Conservation (phyloP, 176 grass and related monocot genomes). For the Triticum monococcum region DNA sequence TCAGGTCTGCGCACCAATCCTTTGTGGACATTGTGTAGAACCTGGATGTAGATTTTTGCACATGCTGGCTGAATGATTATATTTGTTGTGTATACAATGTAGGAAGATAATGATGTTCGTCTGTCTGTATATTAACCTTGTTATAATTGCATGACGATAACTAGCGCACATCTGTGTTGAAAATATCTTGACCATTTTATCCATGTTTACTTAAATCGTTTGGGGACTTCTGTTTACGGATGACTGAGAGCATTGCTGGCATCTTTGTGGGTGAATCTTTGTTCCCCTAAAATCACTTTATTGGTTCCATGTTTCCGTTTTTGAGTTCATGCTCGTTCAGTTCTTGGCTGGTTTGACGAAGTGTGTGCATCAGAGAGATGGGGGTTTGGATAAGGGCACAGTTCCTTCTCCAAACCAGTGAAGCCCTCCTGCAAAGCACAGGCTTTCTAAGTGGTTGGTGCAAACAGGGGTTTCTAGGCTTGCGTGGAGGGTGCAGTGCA, state of each 20-base stretch:
- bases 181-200: background rate
- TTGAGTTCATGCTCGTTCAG: background rate
- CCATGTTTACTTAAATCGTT: background rate
- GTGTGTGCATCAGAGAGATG: too few relatives aligned
- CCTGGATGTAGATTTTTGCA: slow-evolving; percentile 40
- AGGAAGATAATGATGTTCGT: background rate
- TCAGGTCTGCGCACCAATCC: slow-evolving; percentile 56
- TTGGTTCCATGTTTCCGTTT: background rate
- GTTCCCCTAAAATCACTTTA: background rate
- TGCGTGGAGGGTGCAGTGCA: slow-evolving; percentile 66
- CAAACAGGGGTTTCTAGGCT: slow-evolving; percentile 71
- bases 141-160: background rate
- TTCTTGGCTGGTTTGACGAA: background rate
- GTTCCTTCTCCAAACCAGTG: too few relatives aligned
- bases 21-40: slow-evolving; percentile 19
- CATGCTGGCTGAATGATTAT: slow-evolving; percentile 7
- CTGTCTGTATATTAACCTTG: background rate
- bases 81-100: slow-evolving; percentile 4
- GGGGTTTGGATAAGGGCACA: too few relatives aligned
- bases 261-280: background rate
- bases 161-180: background rate
- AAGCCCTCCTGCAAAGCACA: too few relatives aligned
- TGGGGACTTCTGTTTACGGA: background rate
- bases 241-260: background rate
- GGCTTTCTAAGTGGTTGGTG: too few relatives aligned